Evolutionary conservation across 2,329 filamentous ascomycete species (phyloP), one percentile per base, ranked within the genome.

Genomic region (Tricladium varicosporioides): DNA sequence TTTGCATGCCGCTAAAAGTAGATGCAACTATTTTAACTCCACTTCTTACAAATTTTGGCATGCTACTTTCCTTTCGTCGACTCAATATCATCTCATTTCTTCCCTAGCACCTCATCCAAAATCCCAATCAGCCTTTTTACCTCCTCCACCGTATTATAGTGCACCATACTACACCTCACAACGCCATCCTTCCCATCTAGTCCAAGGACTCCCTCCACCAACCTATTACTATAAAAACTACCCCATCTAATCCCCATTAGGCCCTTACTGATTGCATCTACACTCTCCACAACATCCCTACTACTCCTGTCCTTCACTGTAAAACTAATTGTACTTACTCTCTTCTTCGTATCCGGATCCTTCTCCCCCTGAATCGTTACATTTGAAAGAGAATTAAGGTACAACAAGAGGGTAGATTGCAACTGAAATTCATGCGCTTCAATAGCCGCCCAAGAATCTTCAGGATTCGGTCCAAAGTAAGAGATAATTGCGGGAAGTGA

Each of bases 71-170:
- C 22, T 27, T 27, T 27, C 22, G 22, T 27, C 4, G 22, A 27
- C 22, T 27, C 22, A 3, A 27, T 4, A 27, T 27, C 7, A 27
- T 27, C 22, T 27, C 22, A 63, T 15, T 47, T 48, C 36, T 65
- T 66, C 18, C 65, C 69, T 48, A 82, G 61, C 0, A 80, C 73
- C 60, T 77, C 75, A 58, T 84, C 79, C 54, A 87, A 64, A 1
- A 79, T 74, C 36, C 74, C 73, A 16, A 85, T 76, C 54, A 85
- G 75, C 8, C 69, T 74, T 47, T 75, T 72, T 2, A 86, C 75
- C 67, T 87, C 84, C 2, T 83, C 79, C 63, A 82, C 82, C 2
- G 85, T 88, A 64, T 91, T 91, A 67, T 91, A 91, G 71, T 90
- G 87, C 54, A 87, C 79, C 76, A 89, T 77, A 64, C 85, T 88